Percentiles rank a stretch among this genome's conserved stretches.
These are phyloP conservation scores for Chenopodium formosanum DNA, from an alignment of 148 eudicot genomes.

Conservation along the genomic window DNA sequence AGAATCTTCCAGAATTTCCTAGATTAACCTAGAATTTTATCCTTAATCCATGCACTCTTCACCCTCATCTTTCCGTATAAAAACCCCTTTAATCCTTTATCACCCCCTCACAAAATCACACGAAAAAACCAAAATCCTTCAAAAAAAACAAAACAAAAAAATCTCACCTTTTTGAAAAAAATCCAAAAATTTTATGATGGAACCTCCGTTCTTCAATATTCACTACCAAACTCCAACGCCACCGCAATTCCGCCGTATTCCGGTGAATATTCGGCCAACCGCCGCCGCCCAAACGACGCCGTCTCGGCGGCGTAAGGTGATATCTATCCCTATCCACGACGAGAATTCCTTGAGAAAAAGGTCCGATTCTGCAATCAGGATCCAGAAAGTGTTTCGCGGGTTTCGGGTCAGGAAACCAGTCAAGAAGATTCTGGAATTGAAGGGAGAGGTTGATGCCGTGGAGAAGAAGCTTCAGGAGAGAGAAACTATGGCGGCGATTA, in stretches of 20 bases:
- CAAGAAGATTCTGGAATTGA: conserved; percentile 40
- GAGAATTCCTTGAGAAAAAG: conserved; percentile 21
- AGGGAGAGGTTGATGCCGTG: conserved; percentile 38
- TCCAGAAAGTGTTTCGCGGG: conserved; percentile 72
- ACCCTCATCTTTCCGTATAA: no score
- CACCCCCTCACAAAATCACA: not conserved
- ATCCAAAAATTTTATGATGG: conserved; percentile 1
- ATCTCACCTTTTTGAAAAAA: not conserved
- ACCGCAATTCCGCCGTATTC: not conserved
- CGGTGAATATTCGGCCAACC: not conserved
- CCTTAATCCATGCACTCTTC: no score
- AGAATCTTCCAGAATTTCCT: no score
- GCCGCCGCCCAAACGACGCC: conserved; percentile 1
- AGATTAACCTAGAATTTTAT: no score
- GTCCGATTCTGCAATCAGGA: conserved; percentile 29
- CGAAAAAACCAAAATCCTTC: not conserved
- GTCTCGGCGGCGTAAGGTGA: conserved; percentile 32
- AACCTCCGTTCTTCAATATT: conserved; percentile 10
- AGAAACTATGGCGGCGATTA: conserved; percentile 37
- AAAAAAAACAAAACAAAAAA: not conserved
- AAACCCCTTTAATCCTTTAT: no score
- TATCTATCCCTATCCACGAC: conserved; percentile 44
- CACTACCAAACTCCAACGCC: not conserved
- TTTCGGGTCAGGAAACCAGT: conserved; percentile 53
- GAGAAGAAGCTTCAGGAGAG: conserved; percentile 35